These are phyloP conservation scores for Sisymbrium altissimum DNA, from an alignment of 345 rosid species.

Conservation along the genomic window DNA sequence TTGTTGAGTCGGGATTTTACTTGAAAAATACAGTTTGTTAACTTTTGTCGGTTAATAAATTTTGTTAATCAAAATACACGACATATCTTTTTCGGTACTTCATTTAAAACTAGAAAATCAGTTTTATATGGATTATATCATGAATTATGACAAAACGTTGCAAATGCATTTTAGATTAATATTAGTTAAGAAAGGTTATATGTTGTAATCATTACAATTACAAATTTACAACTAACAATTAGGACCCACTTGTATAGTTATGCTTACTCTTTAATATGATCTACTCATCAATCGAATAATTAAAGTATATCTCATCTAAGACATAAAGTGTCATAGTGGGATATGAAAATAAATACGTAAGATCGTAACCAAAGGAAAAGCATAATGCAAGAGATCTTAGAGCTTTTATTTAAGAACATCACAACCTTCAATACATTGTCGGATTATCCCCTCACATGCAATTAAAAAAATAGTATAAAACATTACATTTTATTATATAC, in stretches of 20 bases:
- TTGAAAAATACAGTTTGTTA: not conserved
- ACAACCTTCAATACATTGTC: not conserved
- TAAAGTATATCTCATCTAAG: not conserved
- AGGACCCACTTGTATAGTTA: constrained; percentile 2
- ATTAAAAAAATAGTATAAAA: not conserved
- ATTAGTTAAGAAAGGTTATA: not conserved
- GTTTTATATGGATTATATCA: not conserved
- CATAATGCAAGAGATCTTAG: not conserved
- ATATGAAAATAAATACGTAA: not conserved
- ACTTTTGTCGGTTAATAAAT: not conserved
- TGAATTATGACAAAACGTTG: not conserved
- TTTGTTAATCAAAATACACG: not conserved
- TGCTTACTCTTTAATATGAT: not conserved
- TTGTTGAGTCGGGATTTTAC: not conserved
- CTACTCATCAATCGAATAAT: constrained; percentile 4
- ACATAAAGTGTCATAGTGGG: not conserved
- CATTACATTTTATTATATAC: not conserved
- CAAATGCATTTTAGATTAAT: not conserved
- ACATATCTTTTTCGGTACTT: not conserved
- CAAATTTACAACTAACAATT: not conserved
- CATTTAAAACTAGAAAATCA: not conserved
- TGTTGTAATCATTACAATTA: not conserved
- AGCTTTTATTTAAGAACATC: not conserved
- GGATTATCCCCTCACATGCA: not conserved
- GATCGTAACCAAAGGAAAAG: not conserved